These are phyloP conservation scores for Postia placenta DNA, from an alignment of 768 basidiomycete species.

Conservation along the genomic window DNA sequence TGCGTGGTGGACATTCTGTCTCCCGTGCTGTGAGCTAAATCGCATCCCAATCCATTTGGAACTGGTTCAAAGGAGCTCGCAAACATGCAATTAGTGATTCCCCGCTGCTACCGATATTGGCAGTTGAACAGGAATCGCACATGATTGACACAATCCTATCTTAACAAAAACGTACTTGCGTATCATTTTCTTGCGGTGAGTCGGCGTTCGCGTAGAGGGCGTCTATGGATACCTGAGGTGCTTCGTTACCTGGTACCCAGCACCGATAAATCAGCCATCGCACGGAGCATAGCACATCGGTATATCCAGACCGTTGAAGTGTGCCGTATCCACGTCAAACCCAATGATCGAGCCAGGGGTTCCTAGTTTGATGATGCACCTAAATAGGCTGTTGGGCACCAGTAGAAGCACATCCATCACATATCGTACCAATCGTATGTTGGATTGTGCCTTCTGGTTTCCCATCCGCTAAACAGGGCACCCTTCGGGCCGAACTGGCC, in stretches of 20 bases:
- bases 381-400: too few species aligned
- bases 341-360: slow-evolving; percentile 67
- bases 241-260: slow-evolving; percentile 66
- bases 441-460: slow-evolving; percentile 84
- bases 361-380: slow-evolving; percentile 89
- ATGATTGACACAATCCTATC: too few species aligned
- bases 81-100: too few species aligned
- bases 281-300: too few species aligned
- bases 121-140: too few species aligned
- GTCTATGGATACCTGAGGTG: slow-evolving; percentile 75
- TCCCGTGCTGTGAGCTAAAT: too few species aligned
- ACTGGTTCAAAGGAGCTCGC: too few species aligned
- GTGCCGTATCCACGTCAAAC: slow-evolving; percentile 92
- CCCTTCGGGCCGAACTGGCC: slow-evolving; percentile 98
- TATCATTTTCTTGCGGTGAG: slow-evolving; percentile 39
- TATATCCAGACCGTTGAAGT: slow-evolving; percentile 77
- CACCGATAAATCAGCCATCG: too few species aligned
- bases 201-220: slow-evolving; percentile 42
- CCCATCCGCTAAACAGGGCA: slow-evolving; percentile 94
- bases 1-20: too few species aligned
- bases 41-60: too few species aligned
- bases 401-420: not conserved
- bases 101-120: too few species aligned
- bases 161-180: slow-evolving; percentile 43
- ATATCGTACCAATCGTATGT: slow-evolving; percentile 70